Base-by-base conservation (phyloP, 1,139 yeast species). In the Suhomyces yuchorum region DNA sequence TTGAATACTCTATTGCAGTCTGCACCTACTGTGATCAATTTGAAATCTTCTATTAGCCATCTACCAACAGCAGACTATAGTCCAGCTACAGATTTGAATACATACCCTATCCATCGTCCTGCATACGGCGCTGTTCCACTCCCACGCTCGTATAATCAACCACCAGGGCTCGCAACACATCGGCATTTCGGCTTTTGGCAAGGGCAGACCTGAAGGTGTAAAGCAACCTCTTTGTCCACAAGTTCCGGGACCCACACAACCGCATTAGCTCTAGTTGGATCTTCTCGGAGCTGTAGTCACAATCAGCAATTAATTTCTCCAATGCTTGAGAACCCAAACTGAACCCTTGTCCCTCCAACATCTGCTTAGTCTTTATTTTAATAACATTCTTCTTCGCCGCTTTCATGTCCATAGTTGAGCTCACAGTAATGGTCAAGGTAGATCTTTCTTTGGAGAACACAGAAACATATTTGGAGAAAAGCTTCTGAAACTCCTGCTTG, bases 301-400 rank as follows among this genome's bases (percentile, higher is more conserved):
- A 57, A 4, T 52, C 55, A 1, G 65, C 61, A 2, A 78, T 60
- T 2, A 79, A 68, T 8, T 60, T 62, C 5, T 60, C 60, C 15
- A 80, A 51, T 15, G 65, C 68, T 0, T 66, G 68, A 7, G 65
- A 60, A 5, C 72, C 65, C 7, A 79, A 71, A 2, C 72, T 67
- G 22, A 79, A 56, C 0, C 81, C 81, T 46, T 75, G 72, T 49
- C 70, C 61, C 24, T 67, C 68, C 43, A 80, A 56, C 43, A 74
- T 72, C 4, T 68, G 63, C 43, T 68, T 73, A 6, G 78, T 42
- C 47, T 76, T 78, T n/a, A 70, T 52, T 24, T 60, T 63, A 45
- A 71, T 56, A 42, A 65, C 56, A 39, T 65, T 64, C 24, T 60
- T 60, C 12, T 61, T 60, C 6, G 68, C 60, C 15, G 71, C 75